Percentiles rank a stretch among this genome's conserved stretches.
These are phyloP conservation scores for Cyathus striatus DNA, from an alignment of 768 basidiomycete genomes.

Conservation along the genomic window DNA sequence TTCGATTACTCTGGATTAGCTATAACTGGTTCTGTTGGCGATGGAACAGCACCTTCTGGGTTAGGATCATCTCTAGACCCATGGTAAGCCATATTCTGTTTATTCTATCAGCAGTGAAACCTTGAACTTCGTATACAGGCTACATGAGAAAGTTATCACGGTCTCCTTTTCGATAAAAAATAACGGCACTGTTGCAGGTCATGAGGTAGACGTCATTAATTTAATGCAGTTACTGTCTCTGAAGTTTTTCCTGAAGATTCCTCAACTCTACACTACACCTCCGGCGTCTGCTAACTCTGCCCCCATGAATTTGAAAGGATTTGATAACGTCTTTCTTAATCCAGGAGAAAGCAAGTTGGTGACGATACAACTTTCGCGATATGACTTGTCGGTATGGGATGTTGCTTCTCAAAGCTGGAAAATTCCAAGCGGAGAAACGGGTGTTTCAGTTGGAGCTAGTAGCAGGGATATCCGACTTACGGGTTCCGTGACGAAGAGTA, in stretches of 20 bases:
- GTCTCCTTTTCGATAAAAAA: conserved; percentile 50
- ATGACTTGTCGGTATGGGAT: conserved; percentile 52
- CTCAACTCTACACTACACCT: conserved; percentile 50
- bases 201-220: conserved; percentile 38
- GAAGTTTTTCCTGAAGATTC: conserved; percentile 27
- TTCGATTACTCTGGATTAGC: conserved; percentile 44
- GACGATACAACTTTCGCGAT: conserved; percentile 42
- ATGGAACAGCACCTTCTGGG: conserved; percentile 38
- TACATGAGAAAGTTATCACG: conserved; percentile 47
- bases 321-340: conserved; percentile 42
- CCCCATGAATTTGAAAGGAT: conserved; percentile 50
- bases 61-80: conserved; percentile 48
- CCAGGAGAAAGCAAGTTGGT: conserved; percentile 41
- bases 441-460: conserved; percentile 43
- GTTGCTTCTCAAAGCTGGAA: conserved; percentile 50
- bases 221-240: neutral
- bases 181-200: conserved; percentile 46
- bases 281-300: conserved; percentile 43
- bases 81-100: conserved; percentile 24
- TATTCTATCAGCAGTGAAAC: neutral
- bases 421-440: conserved; percentile 42
- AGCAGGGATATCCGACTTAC: conserved; percentile 44
- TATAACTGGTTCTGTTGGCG: conserved; percentile 34
- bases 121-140: conserved; percentile 22
- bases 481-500: conserved; percentile 31